phyloP scores from a whole-genome alignment of 2,329 filamentous ascomycete species.

The Fusarium floridanum region DNA sequence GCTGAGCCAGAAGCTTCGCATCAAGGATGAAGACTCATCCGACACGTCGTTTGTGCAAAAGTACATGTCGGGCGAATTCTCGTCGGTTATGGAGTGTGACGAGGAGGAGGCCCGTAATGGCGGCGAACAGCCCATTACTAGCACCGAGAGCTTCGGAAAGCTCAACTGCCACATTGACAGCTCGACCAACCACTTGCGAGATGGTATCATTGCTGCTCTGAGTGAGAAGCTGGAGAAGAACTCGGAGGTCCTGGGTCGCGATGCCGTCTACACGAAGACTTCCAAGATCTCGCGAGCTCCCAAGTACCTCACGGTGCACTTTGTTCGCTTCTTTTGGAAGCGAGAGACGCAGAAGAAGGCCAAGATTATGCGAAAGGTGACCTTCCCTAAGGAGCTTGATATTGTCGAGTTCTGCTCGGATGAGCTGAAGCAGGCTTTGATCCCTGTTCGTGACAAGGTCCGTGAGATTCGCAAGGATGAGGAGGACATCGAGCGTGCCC shows the following conservation, averaged over 20 bases:
- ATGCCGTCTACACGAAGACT: constrained; percentile 89
- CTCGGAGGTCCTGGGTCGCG: constrained; percentile 80
- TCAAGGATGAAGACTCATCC: constrained; percentile 66
- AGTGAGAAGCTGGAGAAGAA: constrained; percentile 93
- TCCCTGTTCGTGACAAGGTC: constrained; percentile 96
- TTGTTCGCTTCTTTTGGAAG: constrained; percentile 99
- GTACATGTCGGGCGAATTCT: constrained; percentile 88
- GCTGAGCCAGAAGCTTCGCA: constrained; percentile 80
- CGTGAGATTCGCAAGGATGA: constrained; percentile 96
- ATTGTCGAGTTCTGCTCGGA: constrained; percentile 96
- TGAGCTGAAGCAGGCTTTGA: constrained; percentile 81
- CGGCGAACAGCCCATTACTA: constrained; percentile 77
- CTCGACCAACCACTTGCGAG: constrained; percentile 88
- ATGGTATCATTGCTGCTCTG: constrained; percentile 86
- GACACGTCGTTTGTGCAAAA: constrained; percentile 85
- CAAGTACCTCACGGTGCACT: constrained; percentile 96
- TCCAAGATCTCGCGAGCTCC: constrained; percentile 92
- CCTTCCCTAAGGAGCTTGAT: constrained; percentile 93
- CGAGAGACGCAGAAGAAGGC: constrained; percentile 96
- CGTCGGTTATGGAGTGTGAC: constrained; percentile 84
- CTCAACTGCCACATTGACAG: constrained; percentile 95
- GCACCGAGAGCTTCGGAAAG: constrained; percentile 86
- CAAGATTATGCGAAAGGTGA: constrained; percentile 99
- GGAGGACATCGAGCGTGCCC: constrained; percentile 89
- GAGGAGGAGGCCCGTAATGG: constrained; percentile 81